These are phyloP conservation scores for Trametes polyzona DNA, from an alignment of 1,284 basidiomycete species.

Conservation along the genomic window DNA sequence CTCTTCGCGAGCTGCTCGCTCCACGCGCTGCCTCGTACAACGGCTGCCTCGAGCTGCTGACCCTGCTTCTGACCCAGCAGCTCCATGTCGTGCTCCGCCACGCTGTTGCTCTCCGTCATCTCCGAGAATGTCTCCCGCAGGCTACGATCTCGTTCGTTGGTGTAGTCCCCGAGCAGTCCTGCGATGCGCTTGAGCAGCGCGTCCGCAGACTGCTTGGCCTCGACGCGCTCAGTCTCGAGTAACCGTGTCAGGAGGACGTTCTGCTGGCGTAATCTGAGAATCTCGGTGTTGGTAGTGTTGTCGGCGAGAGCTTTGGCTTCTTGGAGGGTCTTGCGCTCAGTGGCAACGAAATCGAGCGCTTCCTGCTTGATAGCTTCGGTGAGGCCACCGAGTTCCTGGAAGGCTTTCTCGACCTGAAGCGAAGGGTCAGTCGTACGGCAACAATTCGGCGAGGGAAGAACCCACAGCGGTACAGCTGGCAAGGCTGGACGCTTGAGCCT, in stretches of 20 bases:
- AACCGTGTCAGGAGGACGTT: constrained; percentile 70
- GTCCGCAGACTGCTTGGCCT: constrained; percentile 68
- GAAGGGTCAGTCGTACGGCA: background rate
- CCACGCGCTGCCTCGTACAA: constrained; percentile 46
- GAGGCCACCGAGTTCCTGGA: constrained; percentile 55
- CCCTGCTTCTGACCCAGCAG: constrained; percentile 54
- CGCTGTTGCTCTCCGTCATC: constrained; percentile 59
- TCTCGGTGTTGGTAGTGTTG: constrained; percentile 60
- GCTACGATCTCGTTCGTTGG: constrained; percentile 69
- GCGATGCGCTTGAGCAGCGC: constrained; percentile 77
- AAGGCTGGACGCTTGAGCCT: constrained; percentile 47
- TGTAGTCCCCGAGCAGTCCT: constrained; percentile 70
- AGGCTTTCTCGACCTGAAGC: constrained; percentile 54
- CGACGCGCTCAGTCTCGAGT: constrained; percentile 68
- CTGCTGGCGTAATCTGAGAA: constrained; percentile 69
- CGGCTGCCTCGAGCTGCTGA: constrained; percentile 46
- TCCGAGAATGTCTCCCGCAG: constrained; percentile 61
- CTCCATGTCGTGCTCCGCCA: constrained; percentile 55
- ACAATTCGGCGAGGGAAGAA: constrained; percentile 1
- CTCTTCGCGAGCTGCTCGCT: constrained; percentile 48
- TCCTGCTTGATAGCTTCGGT: constrained; percentile 66
- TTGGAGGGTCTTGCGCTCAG: constrained; percentile 55
- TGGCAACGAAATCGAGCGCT: constrained; percentile 57
- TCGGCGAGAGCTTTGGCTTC: constrained; percentile 57
- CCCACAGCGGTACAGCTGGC: constrained; percentile 50